A percentile compares a stretch with the other conserved stretches of the same genome.
Conservation (phyloP, 768 basidiomycete species). For the Boletellus ananas region DNA sequence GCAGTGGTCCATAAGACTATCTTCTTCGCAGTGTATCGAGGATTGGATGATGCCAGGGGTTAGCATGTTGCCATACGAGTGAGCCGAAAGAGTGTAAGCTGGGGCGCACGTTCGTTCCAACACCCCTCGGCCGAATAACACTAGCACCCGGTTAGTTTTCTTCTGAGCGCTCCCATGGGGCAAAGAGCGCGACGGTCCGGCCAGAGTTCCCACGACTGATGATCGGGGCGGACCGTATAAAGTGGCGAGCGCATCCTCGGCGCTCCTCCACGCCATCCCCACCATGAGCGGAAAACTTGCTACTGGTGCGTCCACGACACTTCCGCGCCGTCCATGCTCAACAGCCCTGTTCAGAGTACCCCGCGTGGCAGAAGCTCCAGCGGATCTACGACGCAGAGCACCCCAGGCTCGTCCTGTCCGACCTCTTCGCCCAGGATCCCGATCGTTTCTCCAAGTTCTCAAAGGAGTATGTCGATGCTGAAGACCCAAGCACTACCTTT, state of each 20-base stretch:
- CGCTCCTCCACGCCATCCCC: conserved; percentile 4
- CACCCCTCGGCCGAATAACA: too few relatives aligned
- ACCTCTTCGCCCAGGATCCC: conserved; percentile 89
- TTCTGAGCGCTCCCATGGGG: not conserved
- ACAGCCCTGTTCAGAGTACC: conserved; percentile 57
- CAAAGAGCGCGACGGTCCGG: not conserved
- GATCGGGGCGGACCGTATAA: conserved; percentile 12
- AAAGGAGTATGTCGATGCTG: conserved; percentile 62
- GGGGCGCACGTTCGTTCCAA: too few relatives aligned
- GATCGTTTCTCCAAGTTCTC: conserved; percentile 85
- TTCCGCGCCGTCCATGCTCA: not conserved
- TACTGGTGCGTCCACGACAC: conserved; percentile 39
- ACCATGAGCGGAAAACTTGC: conserved; percentile 55
- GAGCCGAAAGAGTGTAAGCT: too few relatives aligned
- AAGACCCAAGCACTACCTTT: conserved; percentile 69
- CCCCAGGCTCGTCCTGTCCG: conserved; percentile 76
- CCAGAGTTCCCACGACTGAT: conserved; percentile 24
- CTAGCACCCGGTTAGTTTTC: too few relatives aligned
- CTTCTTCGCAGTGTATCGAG: too few relatives aligned
- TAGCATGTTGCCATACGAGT: too few relatives aligned
- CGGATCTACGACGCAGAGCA: conserved; percentile 70
- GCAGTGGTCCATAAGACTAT: too few relatives aligned
- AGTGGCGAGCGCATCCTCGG: conserved; percentile 1
- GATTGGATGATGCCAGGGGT: too few relatives aligned
- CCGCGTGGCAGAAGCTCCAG: conserved; percentile 90